Evolutionary conservation across 495 filamentous ascomycete species (phyloP).

Genomic region (Neurospora sp.): DNA sequence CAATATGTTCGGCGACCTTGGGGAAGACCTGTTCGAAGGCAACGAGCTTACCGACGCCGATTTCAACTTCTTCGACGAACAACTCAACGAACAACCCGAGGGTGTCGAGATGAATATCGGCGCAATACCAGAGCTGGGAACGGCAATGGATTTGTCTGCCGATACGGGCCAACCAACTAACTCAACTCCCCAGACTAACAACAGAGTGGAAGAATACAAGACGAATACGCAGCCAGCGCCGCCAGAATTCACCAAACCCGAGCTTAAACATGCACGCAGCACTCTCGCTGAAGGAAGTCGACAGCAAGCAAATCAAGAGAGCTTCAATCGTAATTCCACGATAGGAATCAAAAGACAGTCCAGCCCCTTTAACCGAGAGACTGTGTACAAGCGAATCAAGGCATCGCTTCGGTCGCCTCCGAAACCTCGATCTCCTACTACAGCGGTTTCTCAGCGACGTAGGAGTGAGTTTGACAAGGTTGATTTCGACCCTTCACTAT

Average conservation of each 20-base stretch:
- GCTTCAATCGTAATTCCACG: constrained; percentile 19
- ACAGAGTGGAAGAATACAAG: neutral
- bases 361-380: constrained; percentile 42
- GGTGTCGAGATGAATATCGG: constrained; percentile 28
- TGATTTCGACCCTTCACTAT: constrained; percentile 37
- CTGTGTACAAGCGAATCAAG: constrained; percentile 41
- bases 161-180: constrained; percentile 5
- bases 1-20: constrained; percentile 61
- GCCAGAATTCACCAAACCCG: constrained; percentile 37
- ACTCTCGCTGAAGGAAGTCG: constrained; percentile 23
- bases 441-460: constrained; percentile 5
- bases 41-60: constrained; percentile 82
- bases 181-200: neutral
- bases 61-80: constrained; percentile 78
- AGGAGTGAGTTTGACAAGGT: constrained; percentile 40
- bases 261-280: constrained; percentile 39
- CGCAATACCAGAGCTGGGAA: constrained; percentile 6
- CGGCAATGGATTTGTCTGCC: constrained; percentile 5
- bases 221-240: constrained; percentile 3
- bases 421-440: constrained; percentile 4
- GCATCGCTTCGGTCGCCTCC: constrained; percentile 24
- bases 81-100: constrained; percentile 47
- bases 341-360: constrained; percentile 28
- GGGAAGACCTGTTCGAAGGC: constrained; percentile 67
- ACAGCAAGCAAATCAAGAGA: constrained; percentile 19